Percentiles rank a stretch among this genome's conserved stretches.
These are phyloP conservation scores for Lophiotrema nucula DNA, from an alignment of 495 filamentous ascomycete genomes.

Conservation along the genomic window DNA sequence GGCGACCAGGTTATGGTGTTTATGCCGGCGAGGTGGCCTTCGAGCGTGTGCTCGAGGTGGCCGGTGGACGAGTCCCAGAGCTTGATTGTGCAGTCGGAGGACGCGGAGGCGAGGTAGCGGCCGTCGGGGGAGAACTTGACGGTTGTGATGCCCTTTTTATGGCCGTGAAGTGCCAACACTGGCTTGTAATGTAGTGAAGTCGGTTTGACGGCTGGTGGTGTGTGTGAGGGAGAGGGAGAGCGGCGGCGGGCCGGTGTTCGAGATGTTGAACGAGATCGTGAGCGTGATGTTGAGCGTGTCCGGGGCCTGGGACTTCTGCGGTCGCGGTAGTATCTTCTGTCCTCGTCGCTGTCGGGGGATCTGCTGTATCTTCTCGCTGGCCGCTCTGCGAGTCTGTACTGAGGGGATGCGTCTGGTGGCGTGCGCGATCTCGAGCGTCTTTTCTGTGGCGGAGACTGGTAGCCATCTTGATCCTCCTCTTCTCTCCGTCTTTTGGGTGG, in stretches of 20 bases:
- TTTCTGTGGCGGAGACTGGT: constrained; percentile 14
- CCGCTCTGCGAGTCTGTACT: constrained; percentile 27
- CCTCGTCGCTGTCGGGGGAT: constrained; percentile 27
- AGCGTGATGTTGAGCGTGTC: constrained; percentile 15
- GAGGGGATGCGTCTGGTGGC: constrained; percentile 21
- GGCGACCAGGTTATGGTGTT: constrained; percentile 89
- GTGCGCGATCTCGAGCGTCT: constrained; percentile 20
- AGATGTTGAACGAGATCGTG: constrained; percentile 11
- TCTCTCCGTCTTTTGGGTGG: constrained; percentile 25
- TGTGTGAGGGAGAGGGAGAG: neutral
- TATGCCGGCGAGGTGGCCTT: constrained; percentile 89
- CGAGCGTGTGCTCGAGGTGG: constrained; percentile 76
- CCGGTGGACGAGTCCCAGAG: constrained; percentile 85
- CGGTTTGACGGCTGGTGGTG: constrained; percentile 41
- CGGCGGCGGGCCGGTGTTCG: constrained; percentile 4
- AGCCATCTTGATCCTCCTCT: constrained; percentile 10
- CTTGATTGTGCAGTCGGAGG: constrained; percentile 83
- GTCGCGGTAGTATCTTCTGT: constrained; percentile 24
- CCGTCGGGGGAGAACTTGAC: constrained; percentile 91
- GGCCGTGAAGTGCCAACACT: constrained; percentile 68
- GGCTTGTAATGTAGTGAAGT: constrained; percentile 57
- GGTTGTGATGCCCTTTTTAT: constrained; percentile 74
- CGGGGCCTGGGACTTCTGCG: constrained; percentile 2
- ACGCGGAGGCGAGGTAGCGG: constrained; percentile 70
- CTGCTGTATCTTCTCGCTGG: constrained; percentile 29